Evolutionary conservation across 352 stramenopile species (phyloP).

Genomic region (Globisporangium sylvaticum): DNA sequence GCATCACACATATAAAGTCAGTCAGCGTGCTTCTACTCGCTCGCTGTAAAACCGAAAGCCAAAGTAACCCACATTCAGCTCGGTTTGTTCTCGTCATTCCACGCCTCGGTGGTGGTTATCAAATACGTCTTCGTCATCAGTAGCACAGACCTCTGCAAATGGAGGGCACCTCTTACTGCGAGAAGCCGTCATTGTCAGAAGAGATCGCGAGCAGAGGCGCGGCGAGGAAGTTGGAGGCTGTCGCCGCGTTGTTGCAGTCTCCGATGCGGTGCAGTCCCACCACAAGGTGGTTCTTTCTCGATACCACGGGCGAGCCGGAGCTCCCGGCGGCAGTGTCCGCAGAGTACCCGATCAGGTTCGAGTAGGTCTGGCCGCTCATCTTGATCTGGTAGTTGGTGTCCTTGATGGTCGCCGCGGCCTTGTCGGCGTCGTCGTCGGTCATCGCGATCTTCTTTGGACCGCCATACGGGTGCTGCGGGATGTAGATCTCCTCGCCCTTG

Average conservation of each 20-base stretch:
- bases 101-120: not conserved
- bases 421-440: constrained; percentile 37
- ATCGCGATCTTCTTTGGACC: constrained; percentile 61
- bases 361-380: constrained; percentile 24
- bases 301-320: constrained; percentile 32
- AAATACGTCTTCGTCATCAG: not conserved
- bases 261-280: constrained; percentile 37
- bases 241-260: constrained; percentile 38
- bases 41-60: not conserved
- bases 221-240: constrained; percentile 15
- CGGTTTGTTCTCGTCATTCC: no score
- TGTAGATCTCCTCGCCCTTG: constrained; percentile 60
- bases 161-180: not conserved
- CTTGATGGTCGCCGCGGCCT: constrained; percentile 29
- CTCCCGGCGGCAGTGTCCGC: constrained; percentile 34
- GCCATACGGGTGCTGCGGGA: constrained; percentile 62
- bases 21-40: not conserved
- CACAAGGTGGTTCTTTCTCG: constrained; percentile 19
- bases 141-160: not conserved
- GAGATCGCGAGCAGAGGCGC: constrained; percentile 21
- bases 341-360: constrained; percentile 26
- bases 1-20: not conserved
- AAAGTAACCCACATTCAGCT: not conserved
- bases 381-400: constrained; percentile 28
- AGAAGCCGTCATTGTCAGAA: constrained; percentile 28